Base-by-base conservation (phyloP, 768 basidiomycete genomes). In the Lentinula edodes region DNA sequence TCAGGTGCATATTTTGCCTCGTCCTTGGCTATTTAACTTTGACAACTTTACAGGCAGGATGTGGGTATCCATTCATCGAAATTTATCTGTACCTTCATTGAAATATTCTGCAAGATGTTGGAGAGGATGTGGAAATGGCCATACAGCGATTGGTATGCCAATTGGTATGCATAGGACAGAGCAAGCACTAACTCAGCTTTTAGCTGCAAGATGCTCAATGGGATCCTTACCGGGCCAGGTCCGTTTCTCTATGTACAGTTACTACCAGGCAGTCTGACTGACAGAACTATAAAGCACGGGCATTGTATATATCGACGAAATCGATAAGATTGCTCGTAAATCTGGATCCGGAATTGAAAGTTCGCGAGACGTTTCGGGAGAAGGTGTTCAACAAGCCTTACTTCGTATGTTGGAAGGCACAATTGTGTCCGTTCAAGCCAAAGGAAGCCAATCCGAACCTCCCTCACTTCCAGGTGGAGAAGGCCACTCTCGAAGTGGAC, bases 391-490 rank as follows among this genome's bases (percentile, higher is more conserved):
- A 68, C 95, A 98, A 73, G 88, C 92, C 18, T 80, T 97, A 16
- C 75, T 97, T 5, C 83, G 95, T 58, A 91, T 98, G 86, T 89
- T 98, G 82, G 96, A 98, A 78, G 95, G 95, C 13, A 88, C 92
- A 0, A 76, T 88, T 6, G 82, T 96, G 42, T 87, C 86, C n/a
- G 80, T 96, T 1, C 90, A 91, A 66, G 85, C 88, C 0, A 93
- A 90, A 71, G 85, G 83, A 16, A 72, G 79, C 18, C 75, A 77
- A 12, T 68, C 80, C 34, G 67, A 71, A 36, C 85, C 87, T 23
- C 70, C 80, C 13, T 78, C 81, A 38, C 74, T 77, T 48, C 66
- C 73, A 12, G 76, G 73, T 15, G 75, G 76, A 13, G 80, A 82
- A 52, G 76, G 79, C 35, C 78, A 82, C 52, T 73, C 82, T 38